phyloP scores from a whole-genome alignment of 2,329 filamentous ascomycete genomes.

The Penicillium sp. region DNA sequence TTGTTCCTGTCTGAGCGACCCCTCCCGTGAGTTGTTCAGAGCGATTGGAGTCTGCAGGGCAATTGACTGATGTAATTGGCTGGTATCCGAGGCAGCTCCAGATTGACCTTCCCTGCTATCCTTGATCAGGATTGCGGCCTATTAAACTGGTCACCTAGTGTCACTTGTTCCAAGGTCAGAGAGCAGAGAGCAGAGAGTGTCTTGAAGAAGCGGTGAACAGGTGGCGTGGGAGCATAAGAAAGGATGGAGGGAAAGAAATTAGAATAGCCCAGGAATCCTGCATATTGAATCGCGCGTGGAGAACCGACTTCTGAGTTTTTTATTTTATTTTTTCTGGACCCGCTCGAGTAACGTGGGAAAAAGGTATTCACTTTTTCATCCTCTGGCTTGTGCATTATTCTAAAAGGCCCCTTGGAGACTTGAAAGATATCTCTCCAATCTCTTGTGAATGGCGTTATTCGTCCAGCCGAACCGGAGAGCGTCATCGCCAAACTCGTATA shows the following conservation, averaged over 20 bases:
- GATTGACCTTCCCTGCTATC: constrained; percentile 21
- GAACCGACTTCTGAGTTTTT: neutral
- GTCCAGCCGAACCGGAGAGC: neutral
- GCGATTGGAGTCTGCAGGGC: constrained; percentile 8
- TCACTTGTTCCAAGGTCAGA: constrained; percentile 20
- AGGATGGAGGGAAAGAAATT: constrained; percentile 12
- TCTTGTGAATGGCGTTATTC: neutral
- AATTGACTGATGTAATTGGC: constrained; percentile 21
- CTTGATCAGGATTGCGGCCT: constrained; percentile 20
- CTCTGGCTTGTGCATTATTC: constrained; percentile 5
- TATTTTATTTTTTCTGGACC: neutral
- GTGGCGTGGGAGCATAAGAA: constrained; percentile 9
- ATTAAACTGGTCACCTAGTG: constrained; percentile 17
- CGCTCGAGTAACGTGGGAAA: constrained; percentile 1
- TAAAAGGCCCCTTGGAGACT: neutral
- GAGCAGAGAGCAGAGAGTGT: constrained; percentile 3
- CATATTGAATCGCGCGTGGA: neutral
- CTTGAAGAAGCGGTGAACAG: constrained; percentile 28
- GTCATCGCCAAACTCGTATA: neutral
- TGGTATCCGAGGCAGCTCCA: constrained; percentile 17
- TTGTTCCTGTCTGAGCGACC: constrained; percentile 17
- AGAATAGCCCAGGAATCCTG: constrained; percentile 7
- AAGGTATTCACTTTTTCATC: neutral
- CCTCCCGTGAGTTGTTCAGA: constrained; percentile 15
- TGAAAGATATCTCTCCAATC: neutral